phyloP scores from a whole-genome alignment of 78 protist genomes.

The Dictyostelium brefeldianum region DNA sequence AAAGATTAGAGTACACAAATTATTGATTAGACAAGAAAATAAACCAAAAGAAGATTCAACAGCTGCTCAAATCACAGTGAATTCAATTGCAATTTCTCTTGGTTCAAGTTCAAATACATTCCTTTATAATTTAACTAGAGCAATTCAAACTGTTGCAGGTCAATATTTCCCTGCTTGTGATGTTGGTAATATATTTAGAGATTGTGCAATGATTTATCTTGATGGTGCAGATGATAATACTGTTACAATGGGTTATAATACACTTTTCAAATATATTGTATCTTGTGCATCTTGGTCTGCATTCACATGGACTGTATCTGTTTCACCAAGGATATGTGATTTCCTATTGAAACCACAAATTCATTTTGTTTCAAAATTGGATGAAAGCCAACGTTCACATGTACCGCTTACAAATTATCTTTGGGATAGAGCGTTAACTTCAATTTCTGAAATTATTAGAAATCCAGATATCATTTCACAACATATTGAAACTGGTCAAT shows the following conservation, averaged over 20 bases:
- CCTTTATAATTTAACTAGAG: constrained; percentile 26
- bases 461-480: neutral
- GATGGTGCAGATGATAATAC: neutral
- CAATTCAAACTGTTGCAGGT: constrained; percentile 2
- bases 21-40: neutral
- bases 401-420: constrained; percentile 5
- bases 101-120: constrained; percentile 15
- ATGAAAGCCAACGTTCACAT: neutral
- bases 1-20: neutral
- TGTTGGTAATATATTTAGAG: constrained; percentile 51
- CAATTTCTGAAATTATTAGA: constrained; percentile 8
- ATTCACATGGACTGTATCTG: constrained; percentile 17
- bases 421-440: constrained; percentile 26
- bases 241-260: constrained; percentile 15
- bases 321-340: neutral
- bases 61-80: constrained; percentile 30
- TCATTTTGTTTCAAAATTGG: constrained; percentile 36
- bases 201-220: constrained; percentile 62
- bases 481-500: constrained; percentile 21
- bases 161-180: constrained; percentile 58
- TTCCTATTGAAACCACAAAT: neutral
- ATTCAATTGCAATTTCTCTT: constrained; percentile 23
- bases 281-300: constrained; percentile 40
- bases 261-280: constrained; percentile 17
- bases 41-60: neutral